Evolutionary conservation across 179 eudicot species (phyloP), one percentile per base, ranked within the genome.

Genomic region (Spergularia azorica): DNA sequence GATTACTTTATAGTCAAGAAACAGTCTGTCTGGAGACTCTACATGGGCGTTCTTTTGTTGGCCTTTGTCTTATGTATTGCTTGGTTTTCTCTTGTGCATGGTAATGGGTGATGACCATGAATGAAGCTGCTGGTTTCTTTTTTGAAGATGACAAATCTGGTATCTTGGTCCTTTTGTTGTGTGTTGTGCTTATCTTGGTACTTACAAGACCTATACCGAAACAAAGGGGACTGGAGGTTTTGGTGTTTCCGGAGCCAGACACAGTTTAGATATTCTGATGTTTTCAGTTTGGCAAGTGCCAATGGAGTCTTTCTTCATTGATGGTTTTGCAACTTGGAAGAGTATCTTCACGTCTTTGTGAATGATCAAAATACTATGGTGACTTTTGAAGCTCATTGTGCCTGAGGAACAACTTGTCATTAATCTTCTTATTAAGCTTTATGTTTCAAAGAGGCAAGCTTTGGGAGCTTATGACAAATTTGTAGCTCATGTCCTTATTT

Each of bases 311-410:
- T 60, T 5, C 57, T 54, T 9, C 16, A 12, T 20, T 26, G 73
- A 39, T 32, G 65, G n/a, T 16, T 65, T 66, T 41, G 54, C 70
- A 6, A 41, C 43, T 66, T 66, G 12, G 70, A 43, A 52, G 14
- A n/a, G 70, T 66, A 52, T 43, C 32, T 41, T 70, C 73, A 5
- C 26, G 73, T 10, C 38, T 66, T 73, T 41, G 76, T 55, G 71
- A 18, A 59, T 73, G 39, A 10, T 26, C 67, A 43, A 21, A 13
- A 61, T 12, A 5, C 20, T 26, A 32, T 32, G 26, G 54, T 26
- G n/a, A 36, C 50, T 38, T 71, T 72, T 66, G 72, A 62, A 72
- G 51, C 63, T 50, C n/a, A 38, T 56, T 68, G 48, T 9, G 12
- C 75, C 21, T 9, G 60, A 52, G 60, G 58, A 70, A 50, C 32